Conservation (phyloP, 75 land plant species). For the Picea glauca region DNA sequence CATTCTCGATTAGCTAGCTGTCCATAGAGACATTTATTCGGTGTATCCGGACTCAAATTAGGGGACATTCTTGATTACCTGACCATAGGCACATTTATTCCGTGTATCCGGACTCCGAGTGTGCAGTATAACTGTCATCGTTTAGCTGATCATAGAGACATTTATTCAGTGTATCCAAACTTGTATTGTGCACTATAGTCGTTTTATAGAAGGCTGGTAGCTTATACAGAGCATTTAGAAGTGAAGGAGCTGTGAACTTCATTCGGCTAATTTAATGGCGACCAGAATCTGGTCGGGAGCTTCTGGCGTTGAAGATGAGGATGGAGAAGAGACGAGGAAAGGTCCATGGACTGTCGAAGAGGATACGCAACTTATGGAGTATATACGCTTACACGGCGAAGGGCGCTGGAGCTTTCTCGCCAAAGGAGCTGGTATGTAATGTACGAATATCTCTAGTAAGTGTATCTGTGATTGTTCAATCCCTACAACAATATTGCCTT, state of each 20-base stretch:
- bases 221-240: background rate
- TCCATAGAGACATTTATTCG: no score
- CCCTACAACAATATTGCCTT: no score
- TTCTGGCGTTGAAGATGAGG: background rate
- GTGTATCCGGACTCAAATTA: no score
- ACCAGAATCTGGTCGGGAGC: background rate
- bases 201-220: background rate
- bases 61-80: no score
- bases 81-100: no score
- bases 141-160: no score
- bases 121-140: no score
- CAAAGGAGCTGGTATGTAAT: slow-evolving; percentile 43
- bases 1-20: no score
- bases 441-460: no score
- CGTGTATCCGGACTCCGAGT: no score
- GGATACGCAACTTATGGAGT: slow-evolving; percentile 38
- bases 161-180: no score
- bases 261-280: background rate
- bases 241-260: background rate
- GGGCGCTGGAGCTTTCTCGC: slow-evolving; percentile 70
- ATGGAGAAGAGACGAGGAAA: slow-evolving; percentile 26
- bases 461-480: no score
- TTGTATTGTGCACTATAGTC: background rate
- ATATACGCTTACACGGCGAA: slow-evolving; percentile 44
- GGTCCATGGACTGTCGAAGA: slow-evolving; percentile 72